These are phyloP conservation scores for Penicillium sp. DNA, from an alignment of 2,329 filamentous ascomycete species.

Conservation along the genomic window DNA sequence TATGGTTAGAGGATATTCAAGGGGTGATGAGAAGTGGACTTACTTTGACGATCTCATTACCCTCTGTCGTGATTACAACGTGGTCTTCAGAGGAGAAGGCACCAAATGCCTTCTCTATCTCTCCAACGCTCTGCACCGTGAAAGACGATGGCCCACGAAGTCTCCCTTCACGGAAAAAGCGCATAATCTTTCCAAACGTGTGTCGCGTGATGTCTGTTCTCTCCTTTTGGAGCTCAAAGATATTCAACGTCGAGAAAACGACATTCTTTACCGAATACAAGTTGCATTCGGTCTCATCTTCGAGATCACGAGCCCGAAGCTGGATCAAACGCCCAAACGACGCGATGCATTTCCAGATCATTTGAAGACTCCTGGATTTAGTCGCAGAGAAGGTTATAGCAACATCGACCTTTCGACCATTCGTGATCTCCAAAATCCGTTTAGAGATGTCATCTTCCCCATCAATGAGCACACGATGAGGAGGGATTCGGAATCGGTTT, in stretches of 20 bases:
- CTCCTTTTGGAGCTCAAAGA: slow-evolving; percentile 10
- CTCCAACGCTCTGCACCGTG: slow-evolving; percentile 8
- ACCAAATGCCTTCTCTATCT: slow-evolving; percentile 11
- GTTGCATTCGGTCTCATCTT: not conserved
- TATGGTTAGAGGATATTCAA: not conserved
- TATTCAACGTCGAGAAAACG: slow-evolving; percentile 14
- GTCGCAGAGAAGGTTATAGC: slow-evolving; percentile 11
- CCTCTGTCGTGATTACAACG: slow-evolving; percentile 4
- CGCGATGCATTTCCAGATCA: slow-evolving; percentile 21
- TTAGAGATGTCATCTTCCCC: slow-evolving; percentile 3
- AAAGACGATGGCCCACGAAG: slow-evolving; percentile 7
- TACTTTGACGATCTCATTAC: not conserved
- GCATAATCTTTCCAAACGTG: slow-evolving; percentile 11
- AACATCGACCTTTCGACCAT: slow-evolving; percentile 11
- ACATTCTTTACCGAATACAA: slow-evolving; percentile 4
- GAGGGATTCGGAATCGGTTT: slow-evolving; percentile 8
- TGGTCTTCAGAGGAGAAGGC: slow-evolving; percentile 1
- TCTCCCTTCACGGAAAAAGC: slow-evolving; percentile 11
- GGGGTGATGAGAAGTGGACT: not conserved
- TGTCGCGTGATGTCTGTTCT: slow-evolving; percentile 1
- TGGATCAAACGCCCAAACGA: slow-evolving; percentile 32
- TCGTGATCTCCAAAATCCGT: slow-evolving; percentile 1
- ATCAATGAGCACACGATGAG: slow-evolving; percentile 12
- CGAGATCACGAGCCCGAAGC: slow-evolving; percentile 19
- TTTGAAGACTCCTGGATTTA: not conserved